Conservation (phyloP, 257 asterid genomes). For the Nicotiana otophora region DNA sequence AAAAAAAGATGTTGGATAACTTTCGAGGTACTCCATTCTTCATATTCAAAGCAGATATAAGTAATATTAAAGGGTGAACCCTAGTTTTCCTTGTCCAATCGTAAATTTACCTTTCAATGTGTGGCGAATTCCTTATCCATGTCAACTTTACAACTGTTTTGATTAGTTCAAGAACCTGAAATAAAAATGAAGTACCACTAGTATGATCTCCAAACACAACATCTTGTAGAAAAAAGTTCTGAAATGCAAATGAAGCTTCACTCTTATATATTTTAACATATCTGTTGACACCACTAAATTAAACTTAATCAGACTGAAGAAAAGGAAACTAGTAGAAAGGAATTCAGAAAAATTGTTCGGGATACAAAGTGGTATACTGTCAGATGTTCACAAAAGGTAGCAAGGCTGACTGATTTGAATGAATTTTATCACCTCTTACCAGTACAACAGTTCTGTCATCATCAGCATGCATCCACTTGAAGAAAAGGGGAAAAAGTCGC, state of each 20-base stretch:
- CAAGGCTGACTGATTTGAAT: background rate
- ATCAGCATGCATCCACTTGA: constrained; percentile 86
- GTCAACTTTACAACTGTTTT: constrained; percentile 56
- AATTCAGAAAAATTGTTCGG: background rate
- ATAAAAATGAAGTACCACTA: constrained; percentile 16
- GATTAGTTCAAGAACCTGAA: constrained; percentile 72
- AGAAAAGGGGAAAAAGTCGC: constrained; percentile 82
- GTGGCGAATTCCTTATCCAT: constrained; percentile 80
- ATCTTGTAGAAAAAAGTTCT: background rate
- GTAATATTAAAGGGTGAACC: background rate
- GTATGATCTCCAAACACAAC: background rate
- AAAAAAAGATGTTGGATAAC: background rate
- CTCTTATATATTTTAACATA: background rate
- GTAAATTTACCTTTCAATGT: constrained; percentile 51
- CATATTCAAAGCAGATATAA: background rate
- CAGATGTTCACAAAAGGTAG: background rate
- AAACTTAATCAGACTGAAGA: background rate
- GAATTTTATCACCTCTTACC: constrained; percentile 39
- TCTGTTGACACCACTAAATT: background rate
- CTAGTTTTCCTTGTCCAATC: background rate
- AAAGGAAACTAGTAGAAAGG: background rate
- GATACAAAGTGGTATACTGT: background rate
- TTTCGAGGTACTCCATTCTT: background rate
- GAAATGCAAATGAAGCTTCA: background rate
- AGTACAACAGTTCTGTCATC: constrained; percentile 80